Percentiles rank a stretch among this genome's conserved stretches.
Conservation (phyloP, 2,329 filamentous ascomycete species). For the Fusarium annulatum region DNA sequence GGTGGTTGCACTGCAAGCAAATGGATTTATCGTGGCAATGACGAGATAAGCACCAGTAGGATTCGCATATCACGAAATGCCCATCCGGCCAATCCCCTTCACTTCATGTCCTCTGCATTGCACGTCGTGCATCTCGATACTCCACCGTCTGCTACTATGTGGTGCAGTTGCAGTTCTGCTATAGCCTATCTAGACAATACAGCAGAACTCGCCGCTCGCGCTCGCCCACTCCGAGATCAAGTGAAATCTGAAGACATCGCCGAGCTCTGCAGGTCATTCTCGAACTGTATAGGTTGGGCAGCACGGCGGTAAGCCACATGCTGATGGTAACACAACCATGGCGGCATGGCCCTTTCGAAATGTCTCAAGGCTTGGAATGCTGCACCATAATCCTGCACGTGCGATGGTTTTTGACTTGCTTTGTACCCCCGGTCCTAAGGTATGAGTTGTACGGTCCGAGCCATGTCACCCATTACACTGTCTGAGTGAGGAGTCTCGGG, state of each 20-base stretch:
- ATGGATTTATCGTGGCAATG: constrained; percentile 31
- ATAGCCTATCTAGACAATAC: constrained; percentile 12
- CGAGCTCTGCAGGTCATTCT: constrained; percentile 30
- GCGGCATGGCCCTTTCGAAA: constrained; percentile 23
- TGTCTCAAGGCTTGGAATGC: constrained; percentile 43
- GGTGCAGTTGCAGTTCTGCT: constrained; percentile 26
- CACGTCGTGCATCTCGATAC: constrained; percentile 32
- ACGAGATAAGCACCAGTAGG: constrained; percentile 15
- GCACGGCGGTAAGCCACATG: constrained; percentile 41
- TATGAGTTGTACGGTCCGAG: constrained; percentile 26
- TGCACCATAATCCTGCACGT: constrained; percentile 39
- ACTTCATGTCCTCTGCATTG: constrained; percentile 26
- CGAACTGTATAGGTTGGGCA: constrained; percentile 19
- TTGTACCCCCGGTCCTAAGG: constrained; percentile 5
- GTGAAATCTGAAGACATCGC: constrained; percentile 9
- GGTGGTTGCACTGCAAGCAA: constrained; percentile 30
- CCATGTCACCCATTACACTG: constrained; percentile 31
- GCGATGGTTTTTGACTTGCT: constrained; percentile 39
- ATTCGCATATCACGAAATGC: constrained; percentile 16
- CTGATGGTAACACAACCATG: constrained; percentile 33
- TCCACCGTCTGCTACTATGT: constrained; percentile 34
- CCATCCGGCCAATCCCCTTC: constrained; percentile 15
- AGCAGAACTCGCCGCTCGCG: constrained; percentile 26
- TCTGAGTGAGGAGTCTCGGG: constrained; percentile 15
- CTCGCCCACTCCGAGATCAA: constrained; percentile 30